phyloP scores from a whole-genome alignment of 257 asterid genomes.

The Echites panduratus region DNA sequence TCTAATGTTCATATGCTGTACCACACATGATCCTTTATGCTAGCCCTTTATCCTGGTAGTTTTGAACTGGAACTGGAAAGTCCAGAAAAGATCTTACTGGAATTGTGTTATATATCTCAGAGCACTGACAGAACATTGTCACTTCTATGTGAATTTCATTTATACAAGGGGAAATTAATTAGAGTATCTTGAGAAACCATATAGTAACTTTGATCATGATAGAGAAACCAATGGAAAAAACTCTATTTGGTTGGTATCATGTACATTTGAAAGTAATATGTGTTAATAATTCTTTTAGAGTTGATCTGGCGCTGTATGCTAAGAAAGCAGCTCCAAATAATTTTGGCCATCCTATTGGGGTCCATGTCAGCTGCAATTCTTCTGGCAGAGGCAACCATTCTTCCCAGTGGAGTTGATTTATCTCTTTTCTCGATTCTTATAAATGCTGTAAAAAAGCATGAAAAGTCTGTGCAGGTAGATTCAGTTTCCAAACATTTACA shows the following conservation, averaged over 20 bases:
- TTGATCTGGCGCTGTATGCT: slow-evolving; percentile 66
- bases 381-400: slow-evolving; percentile 76
- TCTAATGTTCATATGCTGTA: neutral
- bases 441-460: slow-evolving; percentile 40
- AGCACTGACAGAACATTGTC: neutral
- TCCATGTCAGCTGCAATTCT: slow-evolving; percentile 72
- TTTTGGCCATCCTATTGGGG: slow-evolving; percentile 58
- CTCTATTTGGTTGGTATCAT: neutral
- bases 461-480: slow-evolving; percentile 60
- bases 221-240: neutral
- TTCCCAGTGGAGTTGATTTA: slow-evolving; percentile 60
- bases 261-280: neutral
- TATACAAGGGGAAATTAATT: neutral
- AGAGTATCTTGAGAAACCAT: neutral
- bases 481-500: neutral
- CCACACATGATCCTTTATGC: neutral
- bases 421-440: slow-evolving; percentile 69
- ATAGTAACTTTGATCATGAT: neutral
- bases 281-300: slow-evolving; percentile 30
- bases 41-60: neutral
- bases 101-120: neutral
- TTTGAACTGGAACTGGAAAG: neutral
- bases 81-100: neutral
- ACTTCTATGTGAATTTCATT: neutral
- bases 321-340: slow-evolving; percentile 50